phyloP scores from a whole-genome alignment of 140 eudicot genomes.

The Anethum foeniculum region DNA sequence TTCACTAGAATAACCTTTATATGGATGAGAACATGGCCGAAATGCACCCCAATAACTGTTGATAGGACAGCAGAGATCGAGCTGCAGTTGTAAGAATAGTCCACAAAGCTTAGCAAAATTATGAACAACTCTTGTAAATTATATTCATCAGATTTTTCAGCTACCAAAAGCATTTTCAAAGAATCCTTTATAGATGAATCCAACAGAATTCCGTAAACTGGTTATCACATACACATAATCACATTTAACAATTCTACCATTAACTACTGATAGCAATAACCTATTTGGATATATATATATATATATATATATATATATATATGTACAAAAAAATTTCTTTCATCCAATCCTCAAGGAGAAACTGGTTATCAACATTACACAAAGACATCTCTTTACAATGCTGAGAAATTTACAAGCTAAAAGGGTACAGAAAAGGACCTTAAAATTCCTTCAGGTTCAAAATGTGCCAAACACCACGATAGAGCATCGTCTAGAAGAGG shows the following conservation, averaged over 20 bases:
- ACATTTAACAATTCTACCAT: not conserved
- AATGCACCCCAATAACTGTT: conserved; percentile 63
- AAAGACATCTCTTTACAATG: not conserved
- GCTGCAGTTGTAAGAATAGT: conserved; percentile 35
- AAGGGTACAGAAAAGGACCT: conserved; percentile 36
- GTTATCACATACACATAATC: not conserved
- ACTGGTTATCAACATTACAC: not conserved
- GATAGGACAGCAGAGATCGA: conserved; percentile 83
- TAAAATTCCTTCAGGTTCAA: conserved; percentile 91
- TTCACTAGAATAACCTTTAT: conserved; percentile 41
- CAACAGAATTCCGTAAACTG: not conserved
- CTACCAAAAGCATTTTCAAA: not conserved
- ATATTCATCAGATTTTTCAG: not conserved
- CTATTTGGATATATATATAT: too few relatives aligned
- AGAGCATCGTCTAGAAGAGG: conserved; percentile 79
- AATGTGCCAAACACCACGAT: conserved; percentile 83
- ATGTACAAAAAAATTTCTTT: not conserved
- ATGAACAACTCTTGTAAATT: not conserved
- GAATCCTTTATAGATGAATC: not conserved
- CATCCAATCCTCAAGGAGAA: not conserved
- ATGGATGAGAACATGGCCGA: conserved; percentile 76
- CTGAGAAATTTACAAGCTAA: not conserved
- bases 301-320: too few relatives aligned
- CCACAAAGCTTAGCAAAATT: not conserved
- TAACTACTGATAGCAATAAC: not conserved